A percentile compares a stretch with the other conserved stretches of the same genome.
Conservation (phyloP, 139 green algal species). For the Coelastrella sp. region DNA sequence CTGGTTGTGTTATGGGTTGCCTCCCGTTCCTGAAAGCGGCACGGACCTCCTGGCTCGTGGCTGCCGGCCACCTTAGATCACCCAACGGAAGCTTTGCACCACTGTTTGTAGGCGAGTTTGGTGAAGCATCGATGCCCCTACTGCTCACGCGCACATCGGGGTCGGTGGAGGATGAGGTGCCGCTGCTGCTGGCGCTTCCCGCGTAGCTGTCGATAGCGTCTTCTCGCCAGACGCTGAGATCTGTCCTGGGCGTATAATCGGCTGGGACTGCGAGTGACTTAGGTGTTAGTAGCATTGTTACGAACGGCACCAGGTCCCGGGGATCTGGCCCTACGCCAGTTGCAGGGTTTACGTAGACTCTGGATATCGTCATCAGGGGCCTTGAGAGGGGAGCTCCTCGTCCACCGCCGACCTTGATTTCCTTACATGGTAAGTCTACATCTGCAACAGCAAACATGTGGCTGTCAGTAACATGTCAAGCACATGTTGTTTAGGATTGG, state of each 20-base stretch:
- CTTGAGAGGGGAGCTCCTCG: background rate
- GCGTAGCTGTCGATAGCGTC: no score
- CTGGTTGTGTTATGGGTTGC: no score
- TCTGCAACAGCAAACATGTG: background rate
- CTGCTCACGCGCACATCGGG: no score
- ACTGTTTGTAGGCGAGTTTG: no score
- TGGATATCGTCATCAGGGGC: slow-evolving; percentile 24
- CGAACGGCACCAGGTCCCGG: background rate
- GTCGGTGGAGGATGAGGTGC: background rate
- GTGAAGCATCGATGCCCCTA: no score
- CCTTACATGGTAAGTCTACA: slow-evolving; percentile 4
- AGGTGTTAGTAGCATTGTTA: background rate
- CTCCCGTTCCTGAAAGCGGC: no score
- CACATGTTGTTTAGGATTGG: no score
- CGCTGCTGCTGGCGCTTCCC: background rate
- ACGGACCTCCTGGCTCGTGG: no score
- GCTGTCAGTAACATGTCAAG: no score
- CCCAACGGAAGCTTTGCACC: no score
- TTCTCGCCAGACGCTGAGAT: background rate
- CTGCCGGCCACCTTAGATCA: no score
- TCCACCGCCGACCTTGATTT: background rate
- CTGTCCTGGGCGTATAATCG: background rate
- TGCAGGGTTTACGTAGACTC: slow-evolving; percentile 29
- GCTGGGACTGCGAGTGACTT: background rate
- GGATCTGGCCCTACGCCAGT: slow-evolving; percentile 8